phyloP scores from a whole-genome alignment of 2,329 filamentous ascomycete genomes.

The Neopestalotiopsis sp. region DNA sequence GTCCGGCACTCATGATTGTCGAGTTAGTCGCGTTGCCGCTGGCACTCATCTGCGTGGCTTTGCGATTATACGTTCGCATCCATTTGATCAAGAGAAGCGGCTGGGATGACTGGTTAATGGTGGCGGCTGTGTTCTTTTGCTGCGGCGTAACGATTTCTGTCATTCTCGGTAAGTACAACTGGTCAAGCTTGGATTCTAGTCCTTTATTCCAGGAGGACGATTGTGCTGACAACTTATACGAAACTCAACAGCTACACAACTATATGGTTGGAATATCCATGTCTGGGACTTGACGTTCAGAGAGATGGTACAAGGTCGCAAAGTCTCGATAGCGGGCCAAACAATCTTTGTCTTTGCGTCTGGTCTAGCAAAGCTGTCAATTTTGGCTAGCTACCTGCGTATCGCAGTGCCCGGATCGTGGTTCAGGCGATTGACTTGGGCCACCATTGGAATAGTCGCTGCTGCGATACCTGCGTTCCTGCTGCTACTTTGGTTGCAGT shows the following conservation, averaged over 20 bases:
- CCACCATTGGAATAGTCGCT: constrained; percentile 33
- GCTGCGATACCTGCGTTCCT: constrained; percentile 37
- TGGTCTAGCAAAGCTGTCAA: constrained; percentile 43
- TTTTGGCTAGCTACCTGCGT: constrained; percentile 44
- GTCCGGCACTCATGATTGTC: constrained; percentile 42
- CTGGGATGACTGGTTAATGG: constrained; percentile 48
- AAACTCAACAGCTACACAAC: constrained; percentile 29
- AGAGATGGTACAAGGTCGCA: constrained; percentile 34
- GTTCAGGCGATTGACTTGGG: constrained; percentile 39
- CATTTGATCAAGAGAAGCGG: constrained; percentile 38
- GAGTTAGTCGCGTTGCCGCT: constrained; percentile 40
- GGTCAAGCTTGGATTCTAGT: no score
- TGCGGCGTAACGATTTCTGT: constrained; percentile 32
- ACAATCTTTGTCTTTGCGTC: constrained; percentile 45
- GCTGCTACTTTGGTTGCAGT: constrained; percentile 42
- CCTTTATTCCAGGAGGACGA: neutral
- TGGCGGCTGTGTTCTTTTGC: constrained; percentile 34
- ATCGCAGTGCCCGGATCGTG: constrained; percentile 39
- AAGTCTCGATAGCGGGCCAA: constrained; percentile 46
- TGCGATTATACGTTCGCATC: constrained; percentile 44
- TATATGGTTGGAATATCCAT: constrained; percentile 44
- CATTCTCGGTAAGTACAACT: constrained; percentile 13
- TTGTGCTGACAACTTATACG: neutral
- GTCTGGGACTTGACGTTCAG: constrained; percentile 39
- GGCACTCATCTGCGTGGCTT: constrained; percentile 38